Percentiles rank a stretch among this genome's conserved stretches.
Evolutionary conservation across 2,329 filamentous ascomycete species (phyloP).

Genomic region (Stachybotrys elegans): DNA sequence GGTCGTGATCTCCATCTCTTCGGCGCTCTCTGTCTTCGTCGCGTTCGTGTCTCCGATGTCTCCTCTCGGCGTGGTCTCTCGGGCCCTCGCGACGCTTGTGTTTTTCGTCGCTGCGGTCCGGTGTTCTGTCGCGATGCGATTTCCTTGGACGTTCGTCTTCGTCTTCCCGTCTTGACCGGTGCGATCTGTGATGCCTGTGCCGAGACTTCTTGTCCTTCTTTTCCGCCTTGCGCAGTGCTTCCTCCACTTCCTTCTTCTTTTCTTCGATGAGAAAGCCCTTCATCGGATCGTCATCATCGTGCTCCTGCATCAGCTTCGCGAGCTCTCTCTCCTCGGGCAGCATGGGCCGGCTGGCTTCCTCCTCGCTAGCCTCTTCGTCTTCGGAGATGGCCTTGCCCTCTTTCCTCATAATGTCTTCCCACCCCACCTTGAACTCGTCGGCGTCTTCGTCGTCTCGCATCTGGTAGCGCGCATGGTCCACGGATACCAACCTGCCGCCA

Average conservation of each 20-base stretch:
- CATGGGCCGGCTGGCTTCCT: conserved; percentile 50
- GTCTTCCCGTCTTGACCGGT: conserved; percentile 32
- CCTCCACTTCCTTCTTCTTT: conserved; percentile 83
- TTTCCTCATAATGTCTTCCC: conserved; percentile 53
- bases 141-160: conserved; percentile 23
- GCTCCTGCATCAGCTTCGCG: conserved; percentile 65
- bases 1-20: conserved; percentile 16
- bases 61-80: conserved; percentile 8
- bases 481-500: conserved; percentile 71
- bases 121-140: conserved; percentile 33
- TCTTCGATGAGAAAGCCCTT: conserved; percentile 84
- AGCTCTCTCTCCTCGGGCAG: conserved; percentile 81
- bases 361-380: conserved; percentile 41
- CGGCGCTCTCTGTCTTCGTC: conserved; percentile 18
- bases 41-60: conserved; percentile 19
- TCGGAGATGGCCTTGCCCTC: conserved; percentile 41
- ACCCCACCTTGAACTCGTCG: conserved; percentile 53
- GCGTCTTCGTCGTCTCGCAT: conserved; percentile 71
- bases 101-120: conserved; percentile 13
- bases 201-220: conserved; percentile 42
- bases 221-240: conserved; percentile 52
- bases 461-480: conserved; percentile 94
- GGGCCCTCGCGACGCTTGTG: conserved; percentile 23
- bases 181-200: conserved; percentile 42
- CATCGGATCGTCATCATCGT: conserved; percentile 98